A percentile compares a stretch with the other conserved stretches of the same genome.
Conservation (phyloP, 2,329 filamentous ascomycete genomes). For the Fusarium goolgardi region DNA sequence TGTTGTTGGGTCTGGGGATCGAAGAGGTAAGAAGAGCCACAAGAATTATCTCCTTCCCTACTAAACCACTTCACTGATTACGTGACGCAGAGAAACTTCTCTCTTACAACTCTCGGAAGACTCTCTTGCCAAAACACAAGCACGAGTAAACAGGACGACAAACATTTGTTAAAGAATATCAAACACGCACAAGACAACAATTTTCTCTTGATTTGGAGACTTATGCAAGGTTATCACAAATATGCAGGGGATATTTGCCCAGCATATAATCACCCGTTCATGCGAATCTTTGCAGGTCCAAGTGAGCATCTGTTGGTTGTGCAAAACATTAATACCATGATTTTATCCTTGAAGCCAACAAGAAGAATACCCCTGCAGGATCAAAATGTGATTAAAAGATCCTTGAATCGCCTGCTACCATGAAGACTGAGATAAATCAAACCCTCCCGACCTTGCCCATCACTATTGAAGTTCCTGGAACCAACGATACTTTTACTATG, state of each 20-base stretch:
- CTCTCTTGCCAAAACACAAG: not conserved
- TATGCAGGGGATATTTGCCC: not conserved
- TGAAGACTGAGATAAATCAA: not conserved
- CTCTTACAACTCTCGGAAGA: not conserved
- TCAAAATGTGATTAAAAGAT: conserved; percentile 1
- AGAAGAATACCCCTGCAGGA: not conserved
- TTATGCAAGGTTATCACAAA: not conserved
- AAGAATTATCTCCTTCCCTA: not conserved
- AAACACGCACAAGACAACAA: not conserved
- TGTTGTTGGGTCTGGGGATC: not conserved
- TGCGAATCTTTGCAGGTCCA: not conserved
- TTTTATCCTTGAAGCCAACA: not conserved
- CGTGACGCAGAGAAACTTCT: not conserved
- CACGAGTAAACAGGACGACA: not conserved
- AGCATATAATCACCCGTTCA: not conserved
- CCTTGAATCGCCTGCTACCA: not conserved
- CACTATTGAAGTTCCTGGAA: not conserved
- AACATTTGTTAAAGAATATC: not conserved
- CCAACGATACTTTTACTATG: not conserved
- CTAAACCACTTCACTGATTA: not conserved
- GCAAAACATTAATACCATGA: not conserved
- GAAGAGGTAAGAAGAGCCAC: not conserved
- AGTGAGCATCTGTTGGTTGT: not conserved
- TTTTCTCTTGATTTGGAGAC: no score
- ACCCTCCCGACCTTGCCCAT: not conserved